Conservation (phyloP, 306 rosid genomes). For the Styphnolobium japonicum region DNA sequence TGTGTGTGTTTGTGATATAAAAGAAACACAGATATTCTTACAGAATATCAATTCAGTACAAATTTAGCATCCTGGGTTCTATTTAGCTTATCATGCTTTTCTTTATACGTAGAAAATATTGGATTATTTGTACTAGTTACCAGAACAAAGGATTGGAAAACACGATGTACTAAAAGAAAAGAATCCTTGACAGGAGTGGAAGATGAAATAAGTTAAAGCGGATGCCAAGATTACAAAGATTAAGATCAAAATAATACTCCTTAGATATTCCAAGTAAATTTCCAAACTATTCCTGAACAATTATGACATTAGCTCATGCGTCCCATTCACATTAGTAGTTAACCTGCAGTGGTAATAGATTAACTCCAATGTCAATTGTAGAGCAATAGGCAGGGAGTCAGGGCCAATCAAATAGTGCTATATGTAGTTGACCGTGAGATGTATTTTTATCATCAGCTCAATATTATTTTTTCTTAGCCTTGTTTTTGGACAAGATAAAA, state of each 20-base stretch:
- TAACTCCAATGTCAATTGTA: not conserved
- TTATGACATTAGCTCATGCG: not conserved
- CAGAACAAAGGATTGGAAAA: not conserved
- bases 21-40: not conserved
- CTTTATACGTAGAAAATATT: not conserved
- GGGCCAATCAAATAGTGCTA: not conserved
- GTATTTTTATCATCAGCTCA: not conserved
- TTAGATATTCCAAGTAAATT: not conserved
- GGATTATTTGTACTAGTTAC: not conserved
- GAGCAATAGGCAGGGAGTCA: not conserved
- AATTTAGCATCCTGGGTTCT: not conserved
- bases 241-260: not conserved
- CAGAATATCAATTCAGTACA: not conserved
- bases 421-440: not conserved
- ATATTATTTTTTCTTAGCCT: not conserved
- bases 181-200: not conserved
- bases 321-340: not conserved
- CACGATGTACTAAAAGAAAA: not conserved
- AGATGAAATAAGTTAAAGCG: not conserved
- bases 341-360: not conserved
- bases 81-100: not conserved
- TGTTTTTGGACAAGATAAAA: not conserved
- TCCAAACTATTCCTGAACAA: not conserved
- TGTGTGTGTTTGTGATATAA: not conserved
- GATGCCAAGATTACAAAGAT: not conserved